Conservation (phyloP, 1,284 basidiomycete species). For the Pseudozyma pruni region DNA sequence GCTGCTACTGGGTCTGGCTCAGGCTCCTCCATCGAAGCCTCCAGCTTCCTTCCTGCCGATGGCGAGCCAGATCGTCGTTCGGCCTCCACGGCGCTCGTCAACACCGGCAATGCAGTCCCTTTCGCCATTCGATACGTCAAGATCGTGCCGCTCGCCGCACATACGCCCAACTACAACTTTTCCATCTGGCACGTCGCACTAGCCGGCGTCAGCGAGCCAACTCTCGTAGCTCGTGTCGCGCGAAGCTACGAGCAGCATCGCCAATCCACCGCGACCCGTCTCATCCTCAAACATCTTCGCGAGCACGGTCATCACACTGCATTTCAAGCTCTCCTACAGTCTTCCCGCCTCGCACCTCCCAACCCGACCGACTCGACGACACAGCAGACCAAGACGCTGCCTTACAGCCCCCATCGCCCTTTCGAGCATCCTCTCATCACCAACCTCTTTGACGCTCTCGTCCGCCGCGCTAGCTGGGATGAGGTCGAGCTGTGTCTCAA, state of each 20-base stretch:
- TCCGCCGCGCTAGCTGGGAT: constrained; percentile 76
- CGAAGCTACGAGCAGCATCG: constrained; percentile 58
- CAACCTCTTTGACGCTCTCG: constrained; percentile 75
- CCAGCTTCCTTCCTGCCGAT: constrained; percentile 30
- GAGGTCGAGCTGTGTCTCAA: constrained; percentile 71
- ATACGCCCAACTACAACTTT: constrained; percentile 67
- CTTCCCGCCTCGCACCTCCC: constrained; percentile 37
- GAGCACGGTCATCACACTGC: constrained; percentile 78
- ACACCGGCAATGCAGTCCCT: constrained; percentile 44
- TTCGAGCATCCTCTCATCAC: constrained; percentile 79
- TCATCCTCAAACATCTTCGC: constrained; percentile 78
- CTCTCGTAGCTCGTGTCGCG: constrained; percentile 41
- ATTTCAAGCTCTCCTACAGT: constrained; percentile 68
- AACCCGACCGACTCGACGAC: neutral
- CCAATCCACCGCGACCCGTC: constrained; percentile 51
- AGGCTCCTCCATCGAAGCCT: constrained; percentile 27
- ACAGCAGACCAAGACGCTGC: constrained; percentile 16
- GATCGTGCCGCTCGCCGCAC: constrained; percentile 66
- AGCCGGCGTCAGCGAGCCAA: constrained; percentile 56
- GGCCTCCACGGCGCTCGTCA: constrained; percentile 35
- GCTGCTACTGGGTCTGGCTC: constrained; percentile 45
- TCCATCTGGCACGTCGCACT: constrained; percentile 67
- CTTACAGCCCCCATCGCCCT: constrained; percentile 45
- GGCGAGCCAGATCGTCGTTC: constrained; percentile 43
- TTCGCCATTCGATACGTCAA: constrained; percentile 63